Base-by-base conservation (phyloP, 176 grass and related monocot genomes). In the Aegilops sharonensis region DNA sequence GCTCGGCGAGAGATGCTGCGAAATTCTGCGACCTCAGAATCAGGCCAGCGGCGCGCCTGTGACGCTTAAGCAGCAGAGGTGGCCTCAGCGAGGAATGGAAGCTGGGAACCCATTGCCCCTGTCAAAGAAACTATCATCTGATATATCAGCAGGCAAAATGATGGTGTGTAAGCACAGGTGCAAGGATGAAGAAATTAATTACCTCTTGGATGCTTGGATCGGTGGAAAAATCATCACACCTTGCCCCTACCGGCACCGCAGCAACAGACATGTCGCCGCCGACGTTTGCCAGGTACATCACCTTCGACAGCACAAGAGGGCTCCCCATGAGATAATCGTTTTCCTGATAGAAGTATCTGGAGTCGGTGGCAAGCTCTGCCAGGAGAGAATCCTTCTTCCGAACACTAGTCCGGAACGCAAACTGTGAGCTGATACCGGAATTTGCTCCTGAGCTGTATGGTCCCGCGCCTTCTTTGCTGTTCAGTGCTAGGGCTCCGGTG, bases 281-380 rank as follows among this genome's bases (percentile, higher is more conserved):
- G 78, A 98, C 60, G 71, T 88, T 95, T 0, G 90, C 90, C 52
- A 81, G 20, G 50, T 98, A 95, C 88, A 92, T 94, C 86, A 93
- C 86, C 79, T 98, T 98, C 68, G 95, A 87, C 68, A 95, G 68
- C 10, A 91, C 79, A 27, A 95, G 76, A 85, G 95, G 91, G 84
- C 69, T 98, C n/a, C 84, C 86, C 8, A 81, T 81, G 80, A 83
- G 68, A 78, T 91, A 88, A 78, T 91, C 89, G 21, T 90, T 75
- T 47, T 88, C 88, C 54, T 83, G 64, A 76, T 63, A 70, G 25
- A 84, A 54, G 63, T n/a, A 79, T 79, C 81, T 93, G 17, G 43
- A 54, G 29, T 89, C 85, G 14, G 91, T 60, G 54, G 60, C 82
- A 72, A 98, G 89, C 88, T 98, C 93, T 56, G 86, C 91, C 14